Conservation (phyloP, 768 basidiomycete species). For the Coprinopsis cinerea region DNA sequence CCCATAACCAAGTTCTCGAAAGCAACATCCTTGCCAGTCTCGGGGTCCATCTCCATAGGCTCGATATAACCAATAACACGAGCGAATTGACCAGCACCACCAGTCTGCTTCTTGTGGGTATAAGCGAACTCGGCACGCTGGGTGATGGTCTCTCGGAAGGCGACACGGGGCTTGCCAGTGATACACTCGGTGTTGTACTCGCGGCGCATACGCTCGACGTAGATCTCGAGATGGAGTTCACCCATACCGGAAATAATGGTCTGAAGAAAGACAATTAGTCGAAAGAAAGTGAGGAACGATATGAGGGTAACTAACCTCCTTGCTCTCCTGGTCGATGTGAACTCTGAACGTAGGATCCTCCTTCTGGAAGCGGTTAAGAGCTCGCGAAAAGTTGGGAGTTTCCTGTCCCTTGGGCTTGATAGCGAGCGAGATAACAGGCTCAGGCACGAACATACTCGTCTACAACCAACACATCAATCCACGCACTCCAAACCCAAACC, state of each 20-base stretch:
- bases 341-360: slow-evolving; percentile 99
- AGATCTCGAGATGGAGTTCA: slow-evolving; percentile 96
- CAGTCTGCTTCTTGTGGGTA: slow-evolving; percentile 97
- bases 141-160: slow-evolving; percentile 93
- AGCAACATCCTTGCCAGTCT: slow-evolving; percentile 74
- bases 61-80: slow-evolving; percentile 89
- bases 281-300: neutral
- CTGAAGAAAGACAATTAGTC: slow-evolving; percentile 29
- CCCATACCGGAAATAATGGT: slow-evolving; percentile 99
- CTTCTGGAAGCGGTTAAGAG: slow-evolving; percentile 95
- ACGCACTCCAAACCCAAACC: neutral
- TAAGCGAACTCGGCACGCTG: slow-evolving; percentile 77
- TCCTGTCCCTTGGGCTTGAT: slow-evolving; percentile 90
- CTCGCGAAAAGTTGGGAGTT: slow-evolving; percentile 94
- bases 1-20: slow-evolving; percentile 91
- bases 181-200: slow-evolving; percentile 93
- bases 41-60: slow-evolving; percentile 69
- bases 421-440: slow-evolving; percentile 94
- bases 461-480: slow-evolving; percentile 24
- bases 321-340: slow-evolving; percentile 88
- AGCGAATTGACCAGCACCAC: slow-evolving; percentile 95
- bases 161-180: slow-evolving; percentile 94
- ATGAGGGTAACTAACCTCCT: slow-evolving; percentile 58
- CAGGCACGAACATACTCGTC: slow-evolving; percentile 98
- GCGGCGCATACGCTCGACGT: slow-evolving; percentile 97